phyloP scores from a whole-genome alignment of 805 yeast genomes.

The Candida awuae region DNA sequence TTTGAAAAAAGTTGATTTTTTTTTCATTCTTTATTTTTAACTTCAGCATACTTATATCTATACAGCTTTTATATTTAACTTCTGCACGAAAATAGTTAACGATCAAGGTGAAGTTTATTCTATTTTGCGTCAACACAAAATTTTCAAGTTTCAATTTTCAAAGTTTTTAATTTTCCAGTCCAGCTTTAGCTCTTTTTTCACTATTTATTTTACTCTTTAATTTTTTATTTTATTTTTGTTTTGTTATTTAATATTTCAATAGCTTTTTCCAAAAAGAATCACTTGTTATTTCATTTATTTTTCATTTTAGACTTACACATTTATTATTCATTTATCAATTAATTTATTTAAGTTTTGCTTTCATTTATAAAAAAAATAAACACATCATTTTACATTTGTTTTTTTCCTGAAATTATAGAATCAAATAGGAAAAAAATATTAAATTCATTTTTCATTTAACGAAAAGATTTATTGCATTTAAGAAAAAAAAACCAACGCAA shows the following conservation, averaged over 20 bases:
- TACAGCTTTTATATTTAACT: background rate
- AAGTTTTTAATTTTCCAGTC: background rate
- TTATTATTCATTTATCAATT: background rate
- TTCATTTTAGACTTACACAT: background rate
- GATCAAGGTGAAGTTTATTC: background rate
- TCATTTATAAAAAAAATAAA: background rate
- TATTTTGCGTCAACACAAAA: too few species aligned
- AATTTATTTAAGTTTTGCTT: background rate
- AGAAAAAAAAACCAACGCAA: too few species aligned
- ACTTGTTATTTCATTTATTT: background rate
- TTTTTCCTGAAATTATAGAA: too few species aligned
- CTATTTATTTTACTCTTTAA: background rate
- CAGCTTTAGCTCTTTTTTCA: background rate
- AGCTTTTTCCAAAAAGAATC: background rate
- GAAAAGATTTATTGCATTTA: too few species aligned
- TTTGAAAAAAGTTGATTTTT: background rate
- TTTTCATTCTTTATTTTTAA: background rate
- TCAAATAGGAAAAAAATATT: too few species aligned
- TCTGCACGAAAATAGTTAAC: background rate
- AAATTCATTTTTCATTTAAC: too few species aligned
- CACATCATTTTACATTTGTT: too few species aligned
- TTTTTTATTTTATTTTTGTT: background rate
- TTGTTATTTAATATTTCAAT: background rate
- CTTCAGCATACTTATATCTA: background rate
- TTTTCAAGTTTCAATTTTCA: background rate